Evolutionary conservation across 2,329 filamentous ascomycete species (phyloP), one percentile per base, ranked within the genome.

Genomic region (Diplodia seriata): DNA sequence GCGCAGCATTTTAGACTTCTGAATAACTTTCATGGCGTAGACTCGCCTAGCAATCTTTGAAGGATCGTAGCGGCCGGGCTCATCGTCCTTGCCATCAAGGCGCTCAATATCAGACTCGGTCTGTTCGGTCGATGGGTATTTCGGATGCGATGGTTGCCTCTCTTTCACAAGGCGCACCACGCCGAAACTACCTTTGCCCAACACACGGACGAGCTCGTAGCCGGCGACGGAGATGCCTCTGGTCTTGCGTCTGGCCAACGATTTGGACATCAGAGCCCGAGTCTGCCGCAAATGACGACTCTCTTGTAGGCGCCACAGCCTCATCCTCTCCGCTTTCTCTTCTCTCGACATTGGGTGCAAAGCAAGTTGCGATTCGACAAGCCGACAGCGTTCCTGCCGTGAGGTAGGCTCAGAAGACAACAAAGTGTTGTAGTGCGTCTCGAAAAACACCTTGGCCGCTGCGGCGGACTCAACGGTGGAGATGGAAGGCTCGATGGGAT

Each of bases 11-110:
- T 93, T 89, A 0, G 92, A 92, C 76, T 99, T 99, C 68, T 91
- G 89, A 72, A 98, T 98, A 38, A 97, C 91, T 77, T 98, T 98
- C 94, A 98, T 97, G 15, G 95, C 95, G 77, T 90, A 98, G 0
- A 97, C 88, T 68, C 91, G 85, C 62, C 84, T 86, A 68, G 73
- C 79, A 47, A 74, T 72, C 8, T 73, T 76, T 20, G 47, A 20
- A 50, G 62, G n/a, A 31, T 68, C 70, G 20, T 40, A 31, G 53
- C 49, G 26, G 29, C 40, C 31, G 38, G 43, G 55, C 20, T 68
- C 54, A 7, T 38, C 61, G 40, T 54, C 59, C 12, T 47, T 66
- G 8, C 64, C 69, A 63, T 73, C 71, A 3, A 71, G 43, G 23
- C 40, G 66, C 26, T 71, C 68, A 8, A 71, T 61, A 15, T 71